A percentile compares a stretch with the other conserved stretches of the same genome.
Conservation (phyloP, 768 basidiomycete genomes). For the Panellus pusillus region DNA sequence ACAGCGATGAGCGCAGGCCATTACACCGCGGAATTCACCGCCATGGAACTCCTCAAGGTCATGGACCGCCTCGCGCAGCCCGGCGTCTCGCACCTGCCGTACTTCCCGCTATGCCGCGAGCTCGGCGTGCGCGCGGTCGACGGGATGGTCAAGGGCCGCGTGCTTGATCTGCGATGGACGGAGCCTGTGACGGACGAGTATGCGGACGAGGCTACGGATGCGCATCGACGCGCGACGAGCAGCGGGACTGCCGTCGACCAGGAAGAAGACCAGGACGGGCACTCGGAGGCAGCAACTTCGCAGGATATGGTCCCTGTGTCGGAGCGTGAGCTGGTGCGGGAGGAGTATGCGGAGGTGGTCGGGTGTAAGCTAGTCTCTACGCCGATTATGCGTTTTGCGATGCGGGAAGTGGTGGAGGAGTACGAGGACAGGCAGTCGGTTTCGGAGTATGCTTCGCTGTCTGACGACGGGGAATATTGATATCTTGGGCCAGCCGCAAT, state of each 20-base stretch:
- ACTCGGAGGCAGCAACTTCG: background rate
- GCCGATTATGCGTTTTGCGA: constrained; percentile 81
- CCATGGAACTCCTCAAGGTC: constrained; percentile 76
- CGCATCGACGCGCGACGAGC: constrained; percentile 29
- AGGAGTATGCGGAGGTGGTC: constrained; percentile 55
- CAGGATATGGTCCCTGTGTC: constrained; percentile 33
- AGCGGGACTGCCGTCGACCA: constrained; percentile 44
- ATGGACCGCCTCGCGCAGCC: constrained; percentile 75
- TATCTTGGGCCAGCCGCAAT: no score
- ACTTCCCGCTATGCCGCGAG: constrained; percentile 80
- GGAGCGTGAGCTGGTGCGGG: constrained; percentile 50
- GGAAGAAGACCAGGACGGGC: constrained; percentile 24
- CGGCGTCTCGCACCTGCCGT: constrained; percentile 63
- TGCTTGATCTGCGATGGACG: constrained; percentile 77
- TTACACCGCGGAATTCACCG: constrained; percentile 68
- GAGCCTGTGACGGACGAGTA: constrained; percentile 63
- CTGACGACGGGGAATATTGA: constrained; percentile 42
- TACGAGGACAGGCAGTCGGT: constrained; percentile 75
- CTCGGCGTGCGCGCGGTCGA: constrained; percentile 83
- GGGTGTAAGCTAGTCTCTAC: constrained; percentile 80
- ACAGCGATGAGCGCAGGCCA: constrained; percentile 42
- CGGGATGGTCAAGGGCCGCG: constrained; percentile 77
- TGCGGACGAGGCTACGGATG: constrained; percentile 31
- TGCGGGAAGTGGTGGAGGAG: constrained; percentile 81
- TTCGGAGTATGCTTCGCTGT: constrained; percentile 77